Evolutionary conservation across 495 filamentous ascomycete genomes (phyloP).

Genomic region (Neurospora sp.): DNA sequence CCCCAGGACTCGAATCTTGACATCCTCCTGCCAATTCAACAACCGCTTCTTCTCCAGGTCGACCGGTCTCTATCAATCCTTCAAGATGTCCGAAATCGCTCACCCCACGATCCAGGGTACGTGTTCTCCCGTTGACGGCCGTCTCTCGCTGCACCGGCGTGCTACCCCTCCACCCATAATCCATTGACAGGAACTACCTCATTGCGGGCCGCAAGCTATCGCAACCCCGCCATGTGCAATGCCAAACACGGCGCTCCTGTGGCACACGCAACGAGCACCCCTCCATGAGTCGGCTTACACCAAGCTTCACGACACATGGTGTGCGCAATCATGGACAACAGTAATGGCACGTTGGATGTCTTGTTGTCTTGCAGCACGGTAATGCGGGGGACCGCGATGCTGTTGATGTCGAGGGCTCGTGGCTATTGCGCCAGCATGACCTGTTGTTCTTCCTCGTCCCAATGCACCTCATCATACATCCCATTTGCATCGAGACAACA

Average conservation of each 20-base stretch:
- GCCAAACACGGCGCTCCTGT: not conserved
- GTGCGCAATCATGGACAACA: not conserved
- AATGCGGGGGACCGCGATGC: not conserved
- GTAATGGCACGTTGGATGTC: not conserved
- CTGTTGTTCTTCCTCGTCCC: not conserved
- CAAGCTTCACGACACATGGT: not conserved
- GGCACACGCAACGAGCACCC: conserved; percentile 2
- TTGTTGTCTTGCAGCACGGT: not conserved
- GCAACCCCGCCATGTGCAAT: not conserved
- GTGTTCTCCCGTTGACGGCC: conserved; percentile 2
- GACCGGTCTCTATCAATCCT: conserved; percentile 8
- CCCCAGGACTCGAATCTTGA: conserved; percentile 4
- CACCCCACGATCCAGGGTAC: conserved; percentile 28
- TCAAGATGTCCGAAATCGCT: conserved; percentile 24
- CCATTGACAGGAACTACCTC: not conserved
- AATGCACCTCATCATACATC: not conserved
- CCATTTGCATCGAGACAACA: not conserved
- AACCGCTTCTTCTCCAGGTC: not conserved
- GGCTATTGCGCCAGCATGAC: not conserved
- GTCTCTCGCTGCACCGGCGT: conserved; percentile 1
- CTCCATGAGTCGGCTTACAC: not conserved
- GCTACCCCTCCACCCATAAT: conserved; percentile 14
- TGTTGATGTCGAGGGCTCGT: not conserved
- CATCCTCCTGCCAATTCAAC: not conserved
- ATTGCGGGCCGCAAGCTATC: not conserved